Evolutionary conservation across 2,329 filamentous ascomycete species (phyloP), one percentile per base, ranked within the genome.

Genomic region (Thelonectria olida): DNA sequence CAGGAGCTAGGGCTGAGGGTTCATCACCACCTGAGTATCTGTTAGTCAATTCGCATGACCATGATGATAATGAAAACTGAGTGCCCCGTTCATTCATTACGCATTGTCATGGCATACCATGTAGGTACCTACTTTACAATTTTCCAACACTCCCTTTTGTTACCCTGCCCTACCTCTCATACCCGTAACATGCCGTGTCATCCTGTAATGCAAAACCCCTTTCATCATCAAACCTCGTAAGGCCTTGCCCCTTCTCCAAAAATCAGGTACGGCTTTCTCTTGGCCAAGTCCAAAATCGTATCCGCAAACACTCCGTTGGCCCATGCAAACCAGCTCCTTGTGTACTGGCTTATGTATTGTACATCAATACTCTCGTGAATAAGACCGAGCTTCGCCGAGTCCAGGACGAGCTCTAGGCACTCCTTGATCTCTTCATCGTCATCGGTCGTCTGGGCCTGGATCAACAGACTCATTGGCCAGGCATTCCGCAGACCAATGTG

Each of bases 291-390:
- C 52, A 99, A 80, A 45, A 99, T 92, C 0, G 94, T 97, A 76
- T 93, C 90, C 13, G 95, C 93, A 78, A 97, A 98, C 10, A 99
- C 93, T 1, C 93, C 96, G 70, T 99, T 99, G 10, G 96, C 96
- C 96, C 94, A 98, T 2, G 95, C 93, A 76, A 98, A 98, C 95
- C 95, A 98, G 73, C 91, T 93, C 66, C 93, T 84, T 2, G 95
- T 97, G 76, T 96, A 98, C 20, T 81, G 79, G n/a, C 66, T 62
- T 2, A 80, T 69, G 39, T 78, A 73, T 63, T 95, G 89, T 5
- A 98, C 95, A 71, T 97, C 88, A 39, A 99, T 88, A 70, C 92
- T 97, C 80, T 99, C 96, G 72, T 99, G 95, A 2, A 99, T 84
- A 49, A 99, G 79, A 0, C 96, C 96, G 9, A 96, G 82, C 53